Conservation (phyloP, 495 filamentous ascomycete species). For the Choiromyces venosus region DNA sequence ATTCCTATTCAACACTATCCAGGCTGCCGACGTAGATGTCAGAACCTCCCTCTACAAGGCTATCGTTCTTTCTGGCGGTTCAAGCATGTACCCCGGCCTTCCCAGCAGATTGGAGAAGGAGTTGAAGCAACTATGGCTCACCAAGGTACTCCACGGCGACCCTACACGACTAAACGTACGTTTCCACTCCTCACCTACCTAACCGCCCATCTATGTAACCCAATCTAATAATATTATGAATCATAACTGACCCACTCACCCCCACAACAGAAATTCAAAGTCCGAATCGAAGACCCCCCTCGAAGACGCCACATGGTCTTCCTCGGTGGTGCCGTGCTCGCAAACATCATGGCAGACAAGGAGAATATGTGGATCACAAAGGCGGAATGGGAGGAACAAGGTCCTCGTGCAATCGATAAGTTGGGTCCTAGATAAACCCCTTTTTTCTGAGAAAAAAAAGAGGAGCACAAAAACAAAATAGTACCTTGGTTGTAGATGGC, state of each 20-base stretch:
- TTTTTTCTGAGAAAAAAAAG: neutral
- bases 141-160: slow-evolving; percentile 78
- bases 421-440: slow-evolving; percentile 62
- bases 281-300: slow-evolving; percentile 95
- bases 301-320: slow-evolving; percentile 98
- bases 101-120: slow-evolving; percentile 96
- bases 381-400: slow-evolving; percentile 93
- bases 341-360: slow-evolving; percentile 98
- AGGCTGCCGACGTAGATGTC: slow-evolving; percentile 90
- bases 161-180: slow-evolving; percentile 79
- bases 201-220: neutral
- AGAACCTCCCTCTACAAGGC: slow-evolving; percentile 91
- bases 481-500: neutral
- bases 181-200: slow-evolving; percentile 28
- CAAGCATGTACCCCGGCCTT: slow-evolving; percentile 96
- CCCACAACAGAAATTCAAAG: slow-evolving; percentile 81
- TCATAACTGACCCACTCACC: neutral
- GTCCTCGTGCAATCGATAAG: slow-evolving; percentile 78
- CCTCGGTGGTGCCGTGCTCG: slow-evolving; percentile 90
- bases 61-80: slow-evolving; percentile 90
- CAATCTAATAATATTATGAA: slow-evolving; percentile 10
- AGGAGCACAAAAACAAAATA: neutral
- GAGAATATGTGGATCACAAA: slow-evolving; percentile 98
- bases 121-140: slow-evolving; percentile 96
- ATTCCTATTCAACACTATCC: slow-evolving; percentile 97